Base-by-base conservation (phyloP, 768 basidiomycete species). In the Pleurotus salmoneostramineus region DNA sequence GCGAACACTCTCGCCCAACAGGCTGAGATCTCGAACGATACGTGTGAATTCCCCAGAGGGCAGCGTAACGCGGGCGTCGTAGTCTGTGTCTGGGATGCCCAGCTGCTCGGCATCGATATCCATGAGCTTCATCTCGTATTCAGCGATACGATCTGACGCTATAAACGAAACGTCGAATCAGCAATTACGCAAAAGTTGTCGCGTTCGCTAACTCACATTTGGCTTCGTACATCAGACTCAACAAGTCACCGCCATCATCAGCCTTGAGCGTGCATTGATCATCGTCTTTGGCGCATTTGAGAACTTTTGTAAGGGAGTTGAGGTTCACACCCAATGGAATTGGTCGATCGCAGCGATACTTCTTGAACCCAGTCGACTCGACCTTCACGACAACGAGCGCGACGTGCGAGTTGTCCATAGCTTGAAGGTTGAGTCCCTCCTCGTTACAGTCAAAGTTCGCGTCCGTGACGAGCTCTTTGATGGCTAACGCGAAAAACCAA, bases 371-470 rank as follows among this genome's bases (percentile, higher is more conserved):
- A 0, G 82, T 75, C 1, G 85, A 83, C 42, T 88, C 76, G 33
- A 99, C 82, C 60, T 89, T 83, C 48, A 97, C 93, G 6, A 93
- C 78, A 42, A 99, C 96, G 63, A 98, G 90, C 0, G 96, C 97
- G 66, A 99, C 96, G 73, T 98, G 96, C 2, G 96, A 97, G 81
- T 98, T 98, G 77, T 98, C 97, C 96, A 98, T 99, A 3, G 96
- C 97, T 77, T 98, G 96, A 4, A 99, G 83, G 56, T 84, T 84
- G 64, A 99, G 88, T 35, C 95, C 97, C 62, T 95, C 93, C 62
- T 99, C 96, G 60, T 86, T 92, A 72, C 96, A 98, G 68, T 96
- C 91, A 65, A 98, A 97, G 73, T 98, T 98, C 69, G 94, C 95
- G 69, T 98, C 97, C 4, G 93, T 86, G 48, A 99, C 95, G 48